These are phyloP conservation scores for Akanthomyces dipterigenus DNA, from an alignment of 2,329 filamentous ascomycete genomes.

Conservation along the genomic window DNA sequence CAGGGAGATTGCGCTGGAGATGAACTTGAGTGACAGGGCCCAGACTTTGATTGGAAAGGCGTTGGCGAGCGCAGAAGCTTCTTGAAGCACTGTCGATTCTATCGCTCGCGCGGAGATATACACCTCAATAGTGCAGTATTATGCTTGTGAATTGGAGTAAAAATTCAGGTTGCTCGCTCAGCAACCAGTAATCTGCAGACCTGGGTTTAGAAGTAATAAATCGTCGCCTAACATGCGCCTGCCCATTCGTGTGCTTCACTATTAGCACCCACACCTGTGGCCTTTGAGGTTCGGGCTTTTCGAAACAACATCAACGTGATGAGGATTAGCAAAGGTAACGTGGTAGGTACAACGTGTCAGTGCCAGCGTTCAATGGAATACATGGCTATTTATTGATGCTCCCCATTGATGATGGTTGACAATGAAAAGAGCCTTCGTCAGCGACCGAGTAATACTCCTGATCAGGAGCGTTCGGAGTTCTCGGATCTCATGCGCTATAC, in stretches of 20 bases:
- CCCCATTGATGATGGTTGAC: neutral
- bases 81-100: neutral
- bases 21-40: conserved; percentile 58
- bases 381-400: no score
- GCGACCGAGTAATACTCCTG: neutral
- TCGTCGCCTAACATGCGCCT: neutral
- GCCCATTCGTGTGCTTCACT: neutral
- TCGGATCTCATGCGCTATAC: neutral
- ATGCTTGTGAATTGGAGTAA: no score
- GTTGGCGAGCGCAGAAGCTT: conserved; percentile 28
- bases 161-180: neutral
- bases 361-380: no score
- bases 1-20: conserved; percentile 55
- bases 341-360: neutral
- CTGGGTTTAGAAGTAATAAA: neutral
- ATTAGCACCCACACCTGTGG: neutral
- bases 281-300: neutral
- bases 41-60: conserved; percentile 58
- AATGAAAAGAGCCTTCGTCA: neutral
- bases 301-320: no score
- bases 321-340: neutral
- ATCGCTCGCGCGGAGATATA: no score
- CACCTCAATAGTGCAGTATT: no score
- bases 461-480: neutral
- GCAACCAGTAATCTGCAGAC: neutral